Evolutionary conservation across 192 early-diverging fungal species (phyloP).

Genomic region (Backusella psychrophila): DNA sequence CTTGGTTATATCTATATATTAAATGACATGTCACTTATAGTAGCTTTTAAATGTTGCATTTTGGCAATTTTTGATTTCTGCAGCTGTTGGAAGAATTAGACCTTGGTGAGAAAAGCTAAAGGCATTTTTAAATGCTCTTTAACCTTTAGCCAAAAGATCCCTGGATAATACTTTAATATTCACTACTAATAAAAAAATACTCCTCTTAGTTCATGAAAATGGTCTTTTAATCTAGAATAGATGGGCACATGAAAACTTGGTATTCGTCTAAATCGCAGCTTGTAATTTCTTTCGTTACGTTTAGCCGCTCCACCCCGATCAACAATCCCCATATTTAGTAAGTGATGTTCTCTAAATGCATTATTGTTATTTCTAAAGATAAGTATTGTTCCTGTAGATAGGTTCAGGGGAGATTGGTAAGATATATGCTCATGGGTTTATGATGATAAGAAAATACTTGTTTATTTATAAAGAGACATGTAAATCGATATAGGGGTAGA

Average conservation of each 20-base stretch:
- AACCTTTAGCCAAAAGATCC: too few relatives aligned
- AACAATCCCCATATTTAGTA: background rate
- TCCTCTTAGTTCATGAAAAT: too few relatives aligned
- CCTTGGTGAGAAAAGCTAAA: too few relatives aligned
- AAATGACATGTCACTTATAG: background rate
- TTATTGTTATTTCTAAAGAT: background rate
- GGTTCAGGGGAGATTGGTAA: background rate
- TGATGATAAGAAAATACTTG: background rate
- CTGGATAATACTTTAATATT: too few relatives aligned
- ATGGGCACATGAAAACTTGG: background rate
- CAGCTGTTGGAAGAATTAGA: background rate
- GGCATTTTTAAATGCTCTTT: too few relatives aligned
- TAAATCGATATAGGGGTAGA: background rate
- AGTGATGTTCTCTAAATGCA: background rate
- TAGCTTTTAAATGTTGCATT: background rate
- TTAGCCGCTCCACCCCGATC: background rate
- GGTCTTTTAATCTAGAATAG: background rate
- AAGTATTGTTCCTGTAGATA: background rate
- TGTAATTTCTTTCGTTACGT: background rate
- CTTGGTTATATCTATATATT: background rate
- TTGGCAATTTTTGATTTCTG: background rate
- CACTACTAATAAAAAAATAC: too few relatives aligned
- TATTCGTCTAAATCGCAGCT: background rate
- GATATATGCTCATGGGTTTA: background rate
- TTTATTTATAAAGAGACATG: background rate